These are phyloP conservation scores for Marasmius fiardii DNA, from an alignment of 1,284 basidiomycete genomes.

Conservation along the genomic window DNA sequence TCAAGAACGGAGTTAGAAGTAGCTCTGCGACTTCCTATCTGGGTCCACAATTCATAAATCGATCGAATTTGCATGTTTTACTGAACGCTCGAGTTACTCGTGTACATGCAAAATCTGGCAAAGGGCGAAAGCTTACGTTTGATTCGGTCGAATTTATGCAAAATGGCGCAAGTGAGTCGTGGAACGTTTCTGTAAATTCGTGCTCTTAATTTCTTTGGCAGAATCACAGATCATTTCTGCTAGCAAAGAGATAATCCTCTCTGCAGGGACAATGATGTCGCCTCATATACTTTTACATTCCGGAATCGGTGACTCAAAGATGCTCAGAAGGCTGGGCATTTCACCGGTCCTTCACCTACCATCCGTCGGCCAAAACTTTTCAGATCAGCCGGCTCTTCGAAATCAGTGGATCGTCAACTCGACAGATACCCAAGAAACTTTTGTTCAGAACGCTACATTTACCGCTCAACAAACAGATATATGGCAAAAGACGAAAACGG, in stretches of 20 bases:
- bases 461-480: conserved; percentile 10
- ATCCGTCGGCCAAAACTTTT: conserved; percentile 30
- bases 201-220: background rate
- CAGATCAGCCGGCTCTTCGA: conserved; percentile 28
- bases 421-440: conserved; percentile 19
- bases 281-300: conserved; percentile 29
- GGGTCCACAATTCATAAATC: conserved; percentile 2
- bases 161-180: no score
- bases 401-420: conserved; percentile 20
- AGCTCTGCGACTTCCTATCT: conserved; percentile 22
- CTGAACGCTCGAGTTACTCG: conserved; percentile 18
- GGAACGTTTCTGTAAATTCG: no score
- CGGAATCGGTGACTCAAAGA: conserved; percentile 26
- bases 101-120: no score
- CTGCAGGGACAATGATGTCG: conserved; percentile 19
- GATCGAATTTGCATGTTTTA: conserved; percentile 22
- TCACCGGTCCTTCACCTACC: conserved; percentile 20
- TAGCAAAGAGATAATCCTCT: conserved; percentile 22
- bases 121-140: background rate
- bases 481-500: conserved; percentile 19
- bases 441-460: conserved; percentile 17
- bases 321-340: conserved; percentile 24
- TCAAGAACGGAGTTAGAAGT: conserved; percentile 18
- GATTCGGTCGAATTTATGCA: conserved; percentile 1
- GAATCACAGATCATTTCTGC: conserved; percentile 8